Percentiles rank a stretch among this genome's conserved stretches.
Conservation (phyloP, 164 flowering plant genomes). For the Tetracentron sinense region DNA sequence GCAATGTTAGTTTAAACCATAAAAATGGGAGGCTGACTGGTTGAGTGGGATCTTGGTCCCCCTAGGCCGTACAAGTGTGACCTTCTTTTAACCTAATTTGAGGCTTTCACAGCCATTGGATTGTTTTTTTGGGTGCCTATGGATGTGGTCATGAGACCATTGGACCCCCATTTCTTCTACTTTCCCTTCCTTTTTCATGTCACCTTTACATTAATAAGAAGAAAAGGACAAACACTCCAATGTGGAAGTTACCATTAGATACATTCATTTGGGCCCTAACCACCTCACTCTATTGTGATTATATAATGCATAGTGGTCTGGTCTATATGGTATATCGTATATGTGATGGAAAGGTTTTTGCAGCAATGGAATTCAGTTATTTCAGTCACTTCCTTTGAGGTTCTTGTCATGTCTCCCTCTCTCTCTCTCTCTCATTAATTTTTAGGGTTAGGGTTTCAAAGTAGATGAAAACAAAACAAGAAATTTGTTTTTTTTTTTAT, state of each 20-base stretch:
- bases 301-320: constrained; percentile 7
- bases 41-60: constrained; percentile 52
- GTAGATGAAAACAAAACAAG: not conserved
- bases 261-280: constrained; percentile 11
- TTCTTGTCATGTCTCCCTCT: constrained; percentile 1
- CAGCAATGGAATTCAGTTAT: not conserved
- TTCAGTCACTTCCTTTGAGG: not conserved
- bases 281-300: constrained; percentile 14
- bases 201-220: not conserved
- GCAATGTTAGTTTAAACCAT: constrained; percentile 2
- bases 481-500: too few relatives aligned
- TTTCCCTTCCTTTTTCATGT: not conserved
- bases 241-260: not conserved
- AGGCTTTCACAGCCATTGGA: constrained; percentile 19
- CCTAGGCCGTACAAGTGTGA: constrained; percentile 7
- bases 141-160: constrained; percentile 8
- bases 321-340: too few relatives aligned
- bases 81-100: constrained; percentile 19
- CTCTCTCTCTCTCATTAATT: too few relatives aligned
- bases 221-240: constrained; percentile 5
- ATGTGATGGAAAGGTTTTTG: too few relatives aligned
- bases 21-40: constrained; percentile 10
- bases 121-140: not conserved
- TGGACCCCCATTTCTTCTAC: constrained; percentile 1
- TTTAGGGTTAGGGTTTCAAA: constrained; percentile 6